Evolutionary conservation across 768 basidiomycete species (phyloP), one percentile per base, ranked within the genome.

Genomic region (Phaeotremella fagi): DNA sequence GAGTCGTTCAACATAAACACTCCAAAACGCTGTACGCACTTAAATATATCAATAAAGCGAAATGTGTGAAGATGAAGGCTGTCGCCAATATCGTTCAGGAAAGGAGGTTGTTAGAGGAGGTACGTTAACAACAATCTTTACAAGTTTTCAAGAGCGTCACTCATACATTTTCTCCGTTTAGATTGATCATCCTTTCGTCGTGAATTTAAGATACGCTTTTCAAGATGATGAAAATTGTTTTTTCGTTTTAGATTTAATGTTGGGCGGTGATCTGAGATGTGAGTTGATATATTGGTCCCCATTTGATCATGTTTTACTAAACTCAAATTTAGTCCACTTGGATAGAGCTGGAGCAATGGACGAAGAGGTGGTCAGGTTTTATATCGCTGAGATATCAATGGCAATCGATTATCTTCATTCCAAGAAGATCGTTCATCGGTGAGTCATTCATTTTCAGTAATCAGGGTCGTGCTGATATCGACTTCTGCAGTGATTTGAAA

Each of bases 221-320:
- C 92, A 98, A 73, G 92, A 97, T 69, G 92, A 95, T 63, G 85
- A 88, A 61, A 94, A 98, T 71, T 94, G 94, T 64, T 98, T 98
- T 79, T 97, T 97, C 67, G 94, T 98, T 18, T 76, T 98, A 59
- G 94, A 98, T 78, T 81, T 98, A 56, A 97, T 97, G 91, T 80
- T 97, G 4, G 91, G 91, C 15, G 91, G 91, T 16, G 91, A 75
- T 87, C 85, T 97, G 68, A 68, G 91, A 77, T 97, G 90, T 92
- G 74, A 62, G 88, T 78, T 20, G 20, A 48, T 44, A 18, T 27
- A 11, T 26, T 28, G 22, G 45, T 22, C 24, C n/a, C 16, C 46
- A 48, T 15, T 26, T 11, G 15, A 9, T 46, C 31, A 12, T 33
- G 47, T 53, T 46, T 45, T 57, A 52, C 58, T 50, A 36, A n/a